Percentiles rank a stretch among this genome's conserved stretches.
Conservation (phyloP, 441 rosid genomes). For the Pelargonium australe region DNA sequence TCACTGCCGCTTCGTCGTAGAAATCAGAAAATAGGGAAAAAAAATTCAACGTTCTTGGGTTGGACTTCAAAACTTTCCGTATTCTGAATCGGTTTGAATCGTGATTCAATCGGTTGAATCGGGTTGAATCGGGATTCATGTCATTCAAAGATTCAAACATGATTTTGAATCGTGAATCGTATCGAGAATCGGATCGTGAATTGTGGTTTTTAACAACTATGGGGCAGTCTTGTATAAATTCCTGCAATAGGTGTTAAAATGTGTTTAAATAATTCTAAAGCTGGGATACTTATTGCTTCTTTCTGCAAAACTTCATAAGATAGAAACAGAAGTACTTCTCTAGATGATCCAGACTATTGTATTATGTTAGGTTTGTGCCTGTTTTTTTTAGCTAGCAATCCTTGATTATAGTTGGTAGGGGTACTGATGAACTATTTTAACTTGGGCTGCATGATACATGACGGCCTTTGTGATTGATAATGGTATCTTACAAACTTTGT, state of each 20-base stretch:
- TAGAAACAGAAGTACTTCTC: background rate
- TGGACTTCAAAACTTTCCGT: too few species aligned
- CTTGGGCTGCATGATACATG: background rate
- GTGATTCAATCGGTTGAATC: too few species aligned
- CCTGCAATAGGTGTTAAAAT: background rate
- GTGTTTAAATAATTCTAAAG: background rate
- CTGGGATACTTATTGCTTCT: conserved; percentile 1
- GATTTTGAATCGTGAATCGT: too few species aligned
- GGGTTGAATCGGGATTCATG: too few species aligned
- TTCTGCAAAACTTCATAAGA: background rate
- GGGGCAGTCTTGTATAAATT: background rate
- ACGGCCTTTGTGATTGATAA: conserved; percentile 15
- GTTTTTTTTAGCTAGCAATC: background rate
- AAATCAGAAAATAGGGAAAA: too few species aligned
- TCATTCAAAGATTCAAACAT: too few species aligned
- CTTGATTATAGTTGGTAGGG: background rate
- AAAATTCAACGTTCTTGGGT: too few species aligned
- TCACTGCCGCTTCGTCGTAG: too few species aligned
- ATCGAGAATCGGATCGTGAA: too few species aligned
- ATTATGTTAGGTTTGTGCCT: background rate
- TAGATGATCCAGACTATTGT: background rate
- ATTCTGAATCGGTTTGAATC: too few species aligned
- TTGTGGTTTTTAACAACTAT: too few species aligned
- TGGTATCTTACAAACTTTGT: conserved; percentile 18
- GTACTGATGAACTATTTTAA: background rate